Base-by-base conservation (phyloP, 805 yeast species). In the Cyberlindnera euphorbiiphila region DNA sequence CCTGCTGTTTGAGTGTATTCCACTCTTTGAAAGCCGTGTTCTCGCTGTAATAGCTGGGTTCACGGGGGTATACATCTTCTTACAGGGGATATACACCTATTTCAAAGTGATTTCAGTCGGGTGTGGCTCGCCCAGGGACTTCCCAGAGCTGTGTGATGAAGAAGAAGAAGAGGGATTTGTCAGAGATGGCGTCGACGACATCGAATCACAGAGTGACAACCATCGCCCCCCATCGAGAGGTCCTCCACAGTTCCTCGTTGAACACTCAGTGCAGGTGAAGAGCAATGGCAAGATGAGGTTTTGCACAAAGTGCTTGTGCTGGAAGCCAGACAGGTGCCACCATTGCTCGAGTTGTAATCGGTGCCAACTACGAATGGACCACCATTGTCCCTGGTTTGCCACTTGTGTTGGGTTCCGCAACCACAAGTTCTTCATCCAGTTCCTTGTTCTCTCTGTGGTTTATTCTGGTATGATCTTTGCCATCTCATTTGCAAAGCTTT, bases 321-420 rank as follows among this genome's bases (percentile, higher is more conserved):
- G 82, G 70, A 88, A 88, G 56, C 97, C 97, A 0, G 95, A 85
- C 51, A 62, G 97, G 37, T 56, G 81, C 8, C 97, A 88, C 56
- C 97, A 88, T 60, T 88, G 96, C 56, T 81, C 83, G 25, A 64
- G 72, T 2, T 86, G 94, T 55, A 66, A 74, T 15, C 44, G 41
- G 22, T 88, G 97, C 59, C 76, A 85, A 19, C 57, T 89, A 42
- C 77, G 76, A 51, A 89, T 88, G 97, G 97, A 88, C 58, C 97
- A 88, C 57, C 96, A 88, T 61, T 81, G 82, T 45, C 97, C 97
- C 0, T 91, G 98, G 98, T 87, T 88, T 59, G 81, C 95, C 2
- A 68, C 77, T 5, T 89, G 97, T 59, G 74, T 91, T 41, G 98
- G 98, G 0, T 82, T 76, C 60, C 64, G 64, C 20, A 91, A 91